Evolutionary conservation across 768 basidiomycete genomes (phyloP).

Genomic region (Amanita rimosa): DNA sequence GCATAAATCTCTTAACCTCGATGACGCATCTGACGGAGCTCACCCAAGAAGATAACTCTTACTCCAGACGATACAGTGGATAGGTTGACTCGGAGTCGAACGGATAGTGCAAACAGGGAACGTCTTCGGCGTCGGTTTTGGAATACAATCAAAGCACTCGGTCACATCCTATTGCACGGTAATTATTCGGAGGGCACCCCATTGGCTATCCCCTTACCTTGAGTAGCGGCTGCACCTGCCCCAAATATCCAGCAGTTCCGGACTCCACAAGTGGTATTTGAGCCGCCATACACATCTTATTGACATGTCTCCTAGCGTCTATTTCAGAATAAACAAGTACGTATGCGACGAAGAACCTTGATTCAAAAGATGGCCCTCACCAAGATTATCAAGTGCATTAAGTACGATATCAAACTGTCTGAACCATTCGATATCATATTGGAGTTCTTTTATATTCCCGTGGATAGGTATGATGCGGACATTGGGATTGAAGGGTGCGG

Average conservation of each 20-base stretch:
- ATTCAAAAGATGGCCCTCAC: slow-evolving; percentile 29
- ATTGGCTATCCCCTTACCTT: slow-evolving; percentile 37
- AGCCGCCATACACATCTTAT: slow-evolving; percentile 95
- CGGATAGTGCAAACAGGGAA: slow-evolving; percentile 98
- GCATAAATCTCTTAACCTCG: slow-evolving; percentile 1
- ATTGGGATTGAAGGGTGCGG: slow-evolving; percentile 77
- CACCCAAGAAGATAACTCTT: slow-evolving; percentile 93
- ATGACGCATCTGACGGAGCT: slow-evolving; percentile 15
- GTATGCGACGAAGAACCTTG: not conserved
- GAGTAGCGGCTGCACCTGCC: slow-evolving; percentile 90
- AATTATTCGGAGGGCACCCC: not conserved
- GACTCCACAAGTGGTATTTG: slow-evolving; percentile 87
- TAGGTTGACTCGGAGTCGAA: slow-evolving; percentile 92
- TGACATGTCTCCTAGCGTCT: slow-evolving; percentile 94
- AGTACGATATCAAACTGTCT: slow-evolving; percentile 83
- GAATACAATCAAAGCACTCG: slow-evolving; percentile 95
- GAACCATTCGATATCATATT: slow-evolving; percentile 89
- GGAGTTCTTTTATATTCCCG: slow-evolving; percentile 89
- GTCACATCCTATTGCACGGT: slow-evolving; percentile 53
- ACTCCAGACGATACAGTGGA: slow-evolving; percentile 99
- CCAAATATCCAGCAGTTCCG: slow-evolving; percentile 93
- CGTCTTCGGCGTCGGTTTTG: slow-evolving; percentile 86
- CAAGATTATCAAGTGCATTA: slow-evolving; percentile 94
- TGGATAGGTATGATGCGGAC: slow-evolving; percentile 83
- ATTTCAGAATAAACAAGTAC: not conserved